Evolutionary conservation across 2,329 filamentous ascomycete species (phyloP).

Genomic region (Pyrenochaeta sp.): DNA sequence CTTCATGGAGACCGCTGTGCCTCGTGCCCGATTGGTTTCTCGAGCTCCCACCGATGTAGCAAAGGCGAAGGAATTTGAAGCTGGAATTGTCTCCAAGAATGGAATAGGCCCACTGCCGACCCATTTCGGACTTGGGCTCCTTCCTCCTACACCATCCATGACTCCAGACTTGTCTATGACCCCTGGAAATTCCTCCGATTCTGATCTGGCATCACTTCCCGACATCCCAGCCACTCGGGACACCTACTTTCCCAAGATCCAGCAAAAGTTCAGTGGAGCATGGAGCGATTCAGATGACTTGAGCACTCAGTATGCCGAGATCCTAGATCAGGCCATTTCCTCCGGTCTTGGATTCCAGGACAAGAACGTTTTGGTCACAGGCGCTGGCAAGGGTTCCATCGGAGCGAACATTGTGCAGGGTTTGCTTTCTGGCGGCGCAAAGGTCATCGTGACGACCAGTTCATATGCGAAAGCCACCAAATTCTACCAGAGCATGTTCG

Average conservation of each 20-base stretch:
- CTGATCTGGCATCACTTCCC: too few species aligned
- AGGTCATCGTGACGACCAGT: constrained; percentile 94
- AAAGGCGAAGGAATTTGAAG: too few species aligned
- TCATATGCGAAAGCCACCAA: constrained; percentile 99
- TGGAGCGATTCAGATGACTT: constrained; percentile 99
- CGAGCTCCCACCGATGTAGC: too few species aligned
- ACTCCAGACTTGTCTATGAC: too few species aligned
- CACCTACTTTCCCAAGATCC: constrained; percentile 94
- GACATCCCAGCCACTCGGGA: too few species aligned
- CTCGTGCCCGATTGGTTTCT: too few species aligned
- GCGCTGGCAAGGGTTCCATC: constrained; percentile 96
- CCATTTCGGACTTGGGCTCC: too few species aligned
- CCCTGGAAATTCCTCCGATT: too few species aligned
- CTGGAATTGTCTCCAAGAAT: too few species aligned
- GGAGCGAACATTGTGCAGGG: constrained; percentile 96
- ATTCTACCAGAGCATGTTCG: constrained; percentile 99
- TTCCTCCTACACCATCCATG: too few species aligned
- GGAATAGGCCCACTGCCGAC: too few species aligned
- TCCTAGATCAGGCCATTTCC: constrained; percentile 85
- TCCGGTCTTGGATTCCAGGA: constrained; percentile 89
- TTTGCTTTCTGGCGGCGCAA: constrained; percentile 93
- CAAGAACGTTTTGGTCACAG: constrained; percentile 98
- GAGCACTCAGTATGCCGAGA: constrained; percentile 89
- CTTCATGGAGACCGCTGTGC: too few species aligned
- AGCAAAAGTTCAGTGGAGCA: constrained; percentile 89